phyloP scores from a whole-genome alignment of 371 early-diverging fungal species.

The Lichtheimia corymbifera region DNA sequence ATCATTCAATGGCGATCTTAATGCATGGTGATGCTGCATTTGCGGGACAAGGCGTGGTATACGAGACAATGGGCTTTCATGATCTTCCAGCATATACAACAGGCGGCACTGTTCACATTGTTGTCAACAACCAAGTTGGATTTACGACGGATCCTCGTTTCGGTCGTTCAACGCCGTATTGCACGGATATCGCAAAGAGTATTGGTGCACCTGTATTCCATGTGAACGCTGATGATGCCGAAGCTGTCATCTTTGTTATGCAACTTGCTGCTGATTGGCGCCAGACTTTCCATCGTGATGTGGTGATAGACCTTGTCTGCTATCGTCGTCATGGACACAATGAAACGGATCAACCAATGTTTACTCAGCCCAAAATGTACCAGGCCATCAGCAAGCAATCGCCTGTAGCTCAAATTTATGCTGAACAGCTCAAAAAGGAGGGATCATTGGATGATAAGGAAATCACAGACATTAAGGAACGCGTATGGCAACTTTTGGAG shows the following conservation, averaged over 20 bases:
- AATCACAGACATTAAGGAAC: constrained; percentile 83
- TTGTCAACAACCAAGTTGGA: constrained; percentile 98
- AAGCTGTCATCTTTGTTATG: constrained; percentile 93
- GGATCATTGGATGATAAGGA: constrained; percentile 81
- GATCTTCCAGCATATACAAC: constrained; percentile 94
- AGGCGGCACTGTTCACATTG: constrained; percentile 96
- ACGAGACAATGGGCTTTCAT: constrained; percentile 95
- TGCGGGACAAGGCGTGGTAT: constrained; percentile 96
- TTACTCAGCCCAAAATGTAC: constrained; percentile 98
- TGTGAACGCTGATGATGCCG: constrained; percentile 96
- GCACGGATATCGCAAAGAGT: constrained; percentile 96
- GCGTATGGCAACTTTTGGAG: constrained; percentile 90
- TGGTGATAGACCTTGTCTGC: constrained; percentile 94
- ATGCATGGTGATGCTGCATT: constrained; percentile 98
- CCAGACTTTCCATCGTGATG: constrained; percentile 92
- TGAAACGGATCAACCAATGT: constrained; percentile 97
- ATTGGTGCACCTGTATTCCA: constrained; percentile 96
- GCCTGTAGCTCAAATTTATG: constrained; percentile 86
- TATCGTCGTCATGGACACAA: constrained; percentile 98
- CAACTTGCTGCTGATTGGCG: constrained; percentile 96
- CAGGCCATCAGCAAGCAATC: constrained; percentile 81
- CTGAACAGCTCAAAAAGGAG: constrained; percentile 78
- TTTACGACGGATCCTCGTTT: constrained; percentile 97
- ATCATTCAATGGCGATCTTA: constrained; percentile 87
- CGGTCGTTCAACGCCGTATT: constrained; percentile 94